phyloP scores from a whole-genome alignment of 257 asterid genomes.

The Nicotiana knightiana region DNA sequence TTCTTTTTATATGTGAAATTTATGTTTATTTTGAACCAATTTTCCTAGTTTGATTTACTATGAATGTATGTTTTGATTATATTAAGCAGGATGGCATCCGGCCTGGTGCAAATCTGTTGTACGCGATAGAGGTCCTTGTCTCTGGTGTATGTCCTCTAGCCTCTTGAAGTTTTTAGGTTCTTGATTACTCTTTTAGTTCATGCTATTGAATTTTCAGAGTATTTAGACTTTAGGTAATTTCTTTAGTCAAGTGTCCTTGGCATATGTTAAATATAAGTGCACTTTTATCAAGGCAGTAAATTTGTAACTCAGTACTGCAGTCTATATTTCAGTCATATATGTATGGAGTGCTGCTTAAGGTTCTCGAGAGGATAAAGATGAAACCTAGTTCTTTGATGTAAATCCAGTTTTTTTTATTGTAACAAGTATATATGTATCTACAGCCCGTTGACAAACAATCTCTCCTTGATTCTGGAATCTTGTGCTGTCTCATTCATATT shows the following conservation, averaged over 20 bases:
- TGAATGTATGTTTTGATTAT: constrained; percentile 22
- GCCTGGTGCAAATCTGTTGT: constrained; percentile 88
- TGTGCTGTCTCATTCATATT: constrained; percentile 88
- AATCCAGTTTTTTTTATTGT: constrained; percentile 14
- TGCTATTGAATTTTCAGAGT: neutral
- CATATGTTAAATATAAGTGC: neutral
- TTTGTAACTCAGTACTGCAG: neutral
- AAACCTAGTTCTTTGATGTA: constrained; percentile 8
- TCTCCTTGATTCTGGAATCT: constrained; percentile 93
- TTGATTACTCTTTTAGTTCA: neutral
- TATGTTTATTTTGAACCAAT: neutral
- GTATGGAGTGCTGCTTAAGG: neutral
- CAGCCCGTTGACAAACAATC: constrained; percentile 97
- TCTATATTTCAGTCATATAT: neutral
- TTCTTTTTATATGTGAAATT: constrained; percentile 3
- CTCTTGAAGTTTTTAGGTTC: neutral
- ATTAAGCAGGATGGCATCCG: constrained; percentile 72
- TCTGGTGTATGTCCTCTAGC: constrained; percentile 64
- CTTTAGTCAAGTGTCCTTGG: neutral
- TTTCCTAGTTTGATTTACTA: neutral
- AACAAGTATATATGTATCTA: constrained; percentile 23
- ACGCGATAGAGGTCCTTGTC: constrained; percentile 90
- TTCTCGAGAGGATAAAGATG: neutral
- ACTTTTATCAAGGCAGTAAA: neutral
- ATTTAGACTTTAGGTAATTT: neutral